phyloP scores from a whole-genome alignment of 2,329 filamentous ascomycete genomes.

The Monosporascus cannonballus region DNA sequence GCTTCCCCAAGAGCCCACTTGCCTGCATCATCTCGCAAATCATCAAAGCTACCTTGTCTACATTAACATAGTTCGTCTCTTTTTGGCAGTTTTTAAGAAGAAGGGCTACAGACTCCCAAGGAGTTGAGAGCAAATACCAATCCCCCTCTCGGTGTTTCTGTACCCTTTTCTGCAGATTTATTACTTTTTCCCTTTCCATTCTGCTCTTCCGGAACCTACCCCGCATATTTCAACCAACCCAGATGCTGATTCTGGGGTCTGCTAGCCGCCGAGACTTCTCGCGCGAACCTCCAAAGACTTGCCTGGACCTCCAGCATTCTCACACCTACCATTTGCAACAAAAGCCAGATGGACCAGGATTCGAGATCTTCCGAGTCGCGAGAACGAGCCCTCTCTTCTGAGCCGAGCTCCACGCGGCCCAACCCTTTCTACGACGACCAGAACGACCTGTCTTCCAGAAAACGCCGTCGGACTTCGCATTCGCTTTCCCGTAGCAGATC shows the following conservation, averaged over 20 bases:
- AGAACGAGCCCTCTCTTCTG: conserved; percentile 56
- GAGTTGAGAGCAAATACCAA: not conserved
- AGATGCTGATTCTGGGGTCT: conserved; percentile 51
- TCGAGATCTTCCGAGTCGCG: conserved; percentile 43
- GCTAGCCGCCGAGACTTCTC: conserved; percentile 45
- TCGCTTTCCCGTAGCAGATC: conserved; percentile 50
- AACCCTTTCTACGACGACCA: conserved; percentile 56
- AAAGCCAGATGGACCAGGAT: conserved; percentile 48
- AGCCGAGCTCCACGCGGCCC: conserved; percentile 56
- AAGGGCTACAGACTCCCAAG: not conserved
- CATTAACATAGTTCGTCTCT: not conserved
- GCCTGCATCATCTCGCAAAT: not conserved
- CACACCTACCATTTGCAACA: conserved; percentile 30
- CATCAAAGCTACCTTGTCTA: not conserved
- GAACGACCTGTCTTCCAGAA: conserved; percentile 46
- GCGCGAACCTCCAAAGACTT: conserved; percentile 40
- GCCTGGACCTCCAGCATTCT: conserved; percentile 40
- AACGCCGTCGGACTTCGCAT: conserved; percentile 55
- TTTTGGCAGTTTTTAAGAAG: not conserved
- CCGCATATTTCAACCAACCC: conserved; percentile 27
- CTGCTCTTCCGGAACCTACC: conserved; percentile 5
- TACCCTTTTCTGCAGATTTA: conserved; percentile 11
- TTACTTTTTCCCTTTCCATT: conserved; percentile 7
- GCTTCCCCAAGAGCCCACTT: not conserved
- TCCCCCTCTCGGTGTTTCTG: conserved; percentile 3